Evolutionary conservation across 768 basidiomycete species (phyloP), one percentile per base, ranked within the genome.

Genomic region (Phylloporus sp.): DNA sequence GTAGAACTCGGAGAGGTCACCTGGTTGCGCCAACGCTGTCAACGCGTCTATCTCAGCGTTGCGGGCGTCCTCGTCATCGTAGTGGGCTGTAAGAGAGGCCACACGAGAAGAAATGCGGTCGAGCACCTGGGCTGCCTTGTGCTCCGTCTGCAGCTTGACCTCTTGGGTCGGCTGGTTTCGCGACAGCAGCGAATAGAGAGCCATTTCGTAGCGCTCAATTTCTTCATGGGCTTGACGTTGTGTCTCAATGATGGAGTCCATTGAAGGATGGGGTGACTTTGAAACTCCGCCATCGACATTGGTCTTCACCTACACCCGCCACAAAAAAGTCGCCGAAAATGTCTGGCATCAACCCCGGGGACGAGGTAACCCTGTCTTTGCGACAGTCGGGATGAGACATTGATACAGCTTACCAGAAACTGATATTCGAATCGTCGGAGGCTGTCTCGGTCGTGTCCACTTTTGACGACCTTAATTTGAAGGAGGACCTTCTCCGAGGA

Each of bases 141-240:
- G 92, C 66, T 95, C 88, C 50, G 84, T 86, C 64, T 86, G 84
- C 26, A 92, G 67, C 45, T 70, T 77, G 47, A 70, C 66, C 61
- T 89, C 85, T 60, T 90, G 88, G 6, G 79, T 75, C 3, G 78
- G 62, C 55, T 78, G 73, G 46, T 77, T 80, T 55, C 86, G 76
- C 13, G 91, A 86, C 27, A 98, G 80, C 15, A 97, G 76, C 4
- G 85, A 85, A 50, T 91, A 91, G 16, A 97, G 79, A 10, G 88
- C 91, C 43, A 84, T 79, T 68, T 98, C 89, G 59, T 92, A 89
- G 47, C 89, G 85, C 73, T 99, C 95, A 23, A 93, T 80, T 69
- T 97, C 95, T 72, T 97, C 94, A 72, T 98, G 95, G 12, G 87
- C 89, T 62, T 94, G 93, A 47, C 95, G 85, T 65, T 95, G 90